A percentile compares a stretch with the other conserved stretches of the same genome.
Conservation (phyloP, 2,329 filamentous ascomycete genomes). For the Neofusicoccum laricinum region DNA sequence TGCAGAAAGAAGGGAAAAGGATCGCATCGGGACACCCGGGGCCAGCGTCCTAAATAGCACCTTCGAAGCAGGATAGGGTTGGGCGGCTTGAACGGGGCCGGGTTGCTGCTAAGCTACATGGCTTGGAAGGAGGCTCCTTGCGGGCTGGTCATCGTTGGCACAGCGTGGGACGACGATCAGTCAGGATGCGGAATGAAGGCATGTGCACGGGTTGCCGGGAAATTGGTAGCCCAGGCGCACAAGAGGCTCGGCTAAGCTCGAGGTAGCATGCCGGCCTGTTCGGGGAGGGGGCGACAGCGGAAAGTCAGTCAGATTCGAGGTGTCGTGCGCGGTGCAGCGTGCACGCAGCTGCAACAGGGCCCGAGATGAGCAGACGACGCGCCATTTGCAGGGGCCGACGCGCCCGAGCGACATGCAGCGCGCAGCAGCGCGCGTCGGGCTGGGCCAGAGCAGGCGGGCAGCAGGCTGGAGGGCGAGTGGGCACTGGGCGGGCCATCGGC, state of each 20-base stretch:
- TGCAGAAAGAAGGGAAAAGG: not conserved
- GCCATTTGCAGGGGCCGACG: not conserved
- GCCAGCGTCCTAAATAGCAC: not conserved
- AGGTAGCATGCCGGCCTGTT: not conserved
- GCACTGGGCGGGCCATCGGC: not conserved
- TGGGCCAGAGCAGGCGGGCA: too few species aligned
- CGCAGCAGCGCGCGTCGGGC: too few species aligned
- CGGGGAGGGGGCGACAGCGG: not conserved
- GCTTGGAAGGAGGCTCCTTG: not conserved
- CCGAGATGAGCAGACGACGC: not conserved
- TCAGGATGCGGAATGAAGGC: slow-evolving; percentile 2
- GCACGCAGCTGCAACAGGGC: not conserved
- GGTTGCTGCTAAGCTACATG: not conserved
- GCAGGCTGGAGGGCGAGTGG: too few species aligned
- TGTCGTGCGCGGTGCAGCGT: not conserved
- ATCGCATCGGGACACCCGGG: not conserved
- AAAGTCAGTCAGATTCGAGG: too few species aligned
- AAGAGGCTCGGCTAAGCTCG: not conserved
- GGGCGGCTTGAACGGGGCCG: too few species aligned
- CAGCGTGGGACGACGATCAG: not conserved
- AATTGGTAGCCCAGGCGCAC: not conserved
- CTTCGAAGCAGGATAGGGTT: not conserved
- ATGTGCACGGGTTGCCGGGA: not conserved
- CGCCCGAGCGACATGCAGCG: too few species aligned
- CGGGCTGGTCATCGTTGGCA: not conserved